Evolutionary conservation across 176 grass and related monocot species (phyloP).

Genomic region (Pontederia crassipes): DNA sequence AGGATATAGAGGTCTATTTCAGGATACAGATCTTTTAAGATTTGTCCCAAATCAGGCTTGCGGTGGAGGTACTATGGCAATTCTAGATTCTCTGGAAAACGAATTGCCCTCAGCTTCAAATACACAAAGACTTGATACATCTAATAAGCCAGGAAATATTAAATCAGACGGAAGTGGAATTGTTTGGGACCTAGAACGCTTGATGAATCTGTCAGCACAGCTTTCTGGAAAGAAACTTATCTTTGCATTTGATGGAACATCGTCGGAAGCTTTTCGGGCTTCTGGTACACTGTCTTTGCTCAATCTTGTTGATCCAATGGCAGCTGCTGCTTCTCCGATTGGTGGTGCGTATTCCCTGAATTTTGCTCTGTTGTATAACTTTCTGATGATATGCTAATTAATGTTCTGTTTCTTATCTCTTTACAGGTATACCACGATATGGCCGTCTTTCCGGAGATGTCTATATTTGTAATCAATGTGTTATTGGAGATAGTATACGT

Average conservation of each 20-base stretch:
- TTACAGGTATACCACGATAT: conserved; percentile 93
- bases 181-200: conserved; percentile 92
- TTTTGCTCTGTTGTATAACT: not conserved
- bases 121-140: conserved; percentile 70
- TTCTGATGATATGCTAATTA: not conserved
- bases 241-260: conserved; percentile 99
- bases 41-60: conserved; percentile 89
- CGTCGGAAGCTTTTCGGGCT: conserved; percentile 87
- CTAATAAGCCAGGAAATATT: conserved; percentile 60
- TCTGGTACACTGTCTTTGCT: conserved; percentile 88
- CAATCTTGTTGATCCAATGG: conserved; percentile 95
- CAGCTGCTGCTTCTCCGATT: conserved; percentile 97
- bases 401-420: conserved; percentile 4
- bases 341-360: conserved; percentile 42
- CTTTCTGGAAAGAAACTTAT: conserved; percentile 93
- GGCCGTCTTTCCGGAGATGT: conserved; percentile 88
- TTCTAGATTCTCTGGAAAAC: conserved; percentile 81
- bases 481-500: conserved; percentile 91
- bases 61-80: conserved; percentile 84
- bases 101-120: conserved; percentile 48
- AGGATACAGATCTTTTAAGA: conserved; percentile 84
- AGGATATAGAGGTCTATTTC: conserved; percentile 86
- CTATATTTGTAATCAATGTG: conserved; percentile 83
- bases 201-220: conserved; percentile 72
- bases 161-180: conserved; percentile 83